Percentiles rank a stretch among this genome's conserved stretches.
phyloP scores from a whole-genome alignment of 2,329 filamentous ascomycete genomes.

The Aspergillus awamori region DNA sequence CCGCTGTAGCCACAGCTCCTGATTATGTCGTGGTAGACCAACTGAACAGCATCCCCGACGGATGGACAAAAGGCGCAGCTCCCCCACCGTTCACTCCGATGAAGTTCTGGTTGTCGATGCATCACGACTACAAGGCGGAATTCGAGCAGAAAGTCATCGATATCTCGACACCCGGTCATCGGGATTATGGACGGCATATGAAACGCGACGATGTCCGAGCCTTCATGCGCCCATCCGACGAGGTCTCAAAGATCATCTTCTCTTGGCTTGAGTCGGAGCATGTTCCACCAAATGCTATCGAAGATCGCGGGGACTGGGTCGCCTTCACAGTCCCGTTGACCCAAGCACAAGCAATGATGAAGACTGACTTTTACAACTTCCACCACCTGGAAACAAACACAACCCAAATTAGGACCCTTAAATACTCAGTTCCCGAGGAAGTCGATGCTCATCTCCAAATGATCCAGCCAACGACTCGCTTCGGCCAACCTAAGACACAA shows the following conservation, averaged over 20 bases:
- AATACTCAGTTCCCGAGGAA: slow-evolving; percentile 64
- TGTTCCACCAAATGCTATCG: slow-evolving; percentile 50
- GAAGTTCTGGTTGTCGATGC: slow-evolving; percentile 54
- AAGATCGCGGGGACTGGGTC: slow-evolving; percentile 63
- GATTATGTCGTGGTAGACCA: slow-evolving; percentile 33
- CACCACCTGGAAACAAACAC: slow-evolving; percentile 47
- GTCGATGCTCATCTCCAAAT: slow-evolving; percentile 61
- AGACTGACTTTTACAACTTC: slow-evolving; percentile 62
- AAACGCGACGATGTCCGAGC: slow-evolving; percentile 61
- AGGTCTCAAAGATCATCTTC: slow-evolving; percentile 54
- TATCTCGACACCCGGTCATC: slow-evolving; percentile 63
- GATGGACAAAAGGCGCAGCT: slow-evolving; percentile 35
- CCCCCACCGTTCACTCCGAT: slow-evolving; percentile 45
- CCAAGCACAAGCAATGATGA: slow-evolving; percentile 59
- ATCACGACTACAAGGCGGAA: slow-evolving; percentile 51
- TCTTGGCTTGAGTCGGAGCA: slow-evolving; percentile 59
- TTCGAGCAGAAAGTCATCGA: slow-evolving; percentile 64
- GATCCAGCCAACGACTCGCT: slow-evolving; percentile 68
- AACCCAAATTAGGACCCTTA: slow-evolving; percentile 57
- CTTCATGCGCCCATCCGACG: slow-evolving; percentile 55
- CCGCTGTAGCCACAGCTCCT: slow-evolving; percentile 1
- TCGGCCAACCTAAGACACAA: slow-evolving; percentile 55
- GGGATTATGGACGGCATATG: slow-evolving; percentile 64
- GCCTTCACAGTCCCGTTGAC: slow-evolving; percentile 50
- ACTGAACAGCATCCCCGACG: slow-evolving; percentile 33